Evolutionary conservation across 2,329 filamentous ascomycete genomes (phyloP).

Genomic region (Podosphaera leucotricha): DNA sequence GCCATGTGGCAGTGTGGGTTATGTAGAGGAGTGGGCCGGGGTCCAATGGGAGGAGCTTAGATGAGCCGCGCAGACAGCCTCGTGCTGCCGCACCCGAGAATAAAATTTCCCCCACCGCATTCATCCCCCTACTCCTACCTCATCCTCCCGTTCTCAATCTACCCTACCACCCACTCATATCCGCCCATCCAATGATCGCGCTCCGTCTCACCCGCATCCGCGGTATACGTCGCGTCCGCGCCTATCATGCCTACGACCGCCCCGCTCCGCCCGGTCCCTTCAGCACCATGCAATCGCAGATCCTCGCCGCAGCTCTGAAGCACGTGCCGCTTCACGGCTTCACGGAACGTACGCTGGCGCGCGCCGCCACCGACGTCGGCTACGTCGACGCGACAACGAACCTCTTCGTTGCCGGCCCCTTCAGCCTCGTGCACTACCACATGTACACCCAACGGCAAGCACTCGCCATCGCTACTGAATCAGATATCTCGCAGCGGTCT

Average conservation of each 20-base stretch:
- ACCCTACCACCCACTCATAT: not conserved
- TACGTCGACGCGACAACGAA: conserved; percentile 73
- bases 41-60: conserved; percentile 83
- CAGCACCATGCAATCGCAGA: conserved; percentile 43
- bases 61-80: not conserved
- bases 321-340: conserved; percentile 73
- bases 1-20: conserved; percentile 40
- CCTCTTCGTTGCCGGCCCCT: conserved; percentile 55
- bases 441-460: conserved; percentile 40
- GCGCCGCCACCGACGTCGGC: conserved; percentile 62
- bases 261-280: conserved; percentile 33
- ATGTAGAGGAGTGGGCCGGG: conserved; percentile 88
- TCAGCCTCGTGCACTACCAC: conserved; percentile 62
- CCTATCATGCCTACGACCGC: conserved; percentile 51
- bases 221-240: not conserved
- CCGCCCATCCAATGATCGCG: not conserved
- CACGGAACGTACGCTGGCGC: conserved; percentile 44
- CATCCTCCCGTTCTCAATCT: not conserved
- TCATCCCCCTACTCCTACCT: not conserved
- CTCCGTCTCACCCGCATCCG: not conserved
- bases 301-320: conserved; percentile 57
- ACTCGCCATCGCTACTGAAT: not conserved
- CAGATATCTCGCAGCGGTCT: not conserved
- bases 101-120: not conserved
- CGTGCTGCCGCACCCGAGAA: not conserved